These are phyloP conservation scores for Babesia caballi DNA, from an alignment of 169 alveolate genomes.

Conservation along the genomic window DNA sequence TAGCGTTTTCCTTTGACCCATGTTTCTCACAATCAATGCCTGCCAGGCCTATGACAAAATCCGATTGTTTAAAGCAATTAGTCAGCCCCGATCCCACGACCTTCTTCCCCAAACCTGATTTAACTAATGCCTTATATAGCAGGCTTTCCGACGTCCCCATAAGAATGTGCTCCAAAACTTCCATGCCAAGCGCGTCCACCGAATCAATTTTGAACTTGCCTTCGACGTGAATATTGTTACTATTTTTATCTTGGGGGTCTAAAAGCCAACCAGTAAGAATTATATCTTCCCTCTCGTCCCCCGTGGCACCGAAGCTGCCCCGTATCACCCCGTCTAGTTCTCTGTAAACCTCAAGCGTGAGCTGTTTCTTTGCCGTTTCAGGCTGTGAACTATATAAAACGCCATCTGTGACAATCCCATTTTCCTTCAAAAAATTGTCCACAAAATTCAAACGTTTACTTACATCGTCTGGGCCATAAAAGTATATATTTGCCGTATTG, in stretches of 20 bases:
- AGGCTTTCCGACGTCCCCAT: constrained; percentile 72
- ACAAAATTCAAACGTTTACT: constrained; percentile 68
- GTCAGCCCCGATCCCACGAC: constrained; percentile 50
- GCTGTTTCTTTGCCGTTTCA: constrained; percentile 14
- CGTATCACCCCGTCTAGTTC: constrained; percentile 2
- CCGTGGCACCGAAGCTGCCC: constrained; percentile 24
- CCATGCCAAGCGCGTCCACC: constrained; percentile 58
- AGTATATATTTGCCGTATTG: constrained; percentile 72
- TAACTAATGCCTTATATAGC: constrained; percentile 67
- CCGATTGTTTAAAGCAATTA: constrained; percentile 35
- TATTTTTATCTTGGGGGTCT: constrained; percentile 38
- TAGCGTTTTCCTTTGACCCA: constrained; percentile 23
- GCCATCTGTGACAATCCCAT: constrained; percentile 10
- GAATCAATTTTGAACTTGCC: constrained; percentile 27
- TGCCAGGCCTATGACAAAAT: constrained; percentile 39
- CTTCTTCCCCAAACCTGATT: constrained; percentile 52
- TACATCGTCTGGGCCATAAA: constrained; percentile 74
- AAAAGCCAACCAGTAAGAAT: constrained; percentile 61
- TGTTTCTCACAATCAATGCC: constrained; percentile 21
- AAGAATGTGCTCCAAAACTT: constrained; percentile 43
- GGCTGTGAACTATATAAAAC: constrained; percentile 21
- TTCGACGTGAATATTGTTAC: background rate
- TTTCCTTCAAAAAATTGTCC: constrained; percentile 55
- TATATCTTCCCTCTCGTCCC: constrained; percentile 34
- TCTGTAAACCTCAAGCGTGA: constrained; percentile 27